These are phyloP conservation scores for Ampelocalamus luodianensis DNA, from an alignment of 176 grass and related monocot species.

Conservation along the genomic window DNA sequence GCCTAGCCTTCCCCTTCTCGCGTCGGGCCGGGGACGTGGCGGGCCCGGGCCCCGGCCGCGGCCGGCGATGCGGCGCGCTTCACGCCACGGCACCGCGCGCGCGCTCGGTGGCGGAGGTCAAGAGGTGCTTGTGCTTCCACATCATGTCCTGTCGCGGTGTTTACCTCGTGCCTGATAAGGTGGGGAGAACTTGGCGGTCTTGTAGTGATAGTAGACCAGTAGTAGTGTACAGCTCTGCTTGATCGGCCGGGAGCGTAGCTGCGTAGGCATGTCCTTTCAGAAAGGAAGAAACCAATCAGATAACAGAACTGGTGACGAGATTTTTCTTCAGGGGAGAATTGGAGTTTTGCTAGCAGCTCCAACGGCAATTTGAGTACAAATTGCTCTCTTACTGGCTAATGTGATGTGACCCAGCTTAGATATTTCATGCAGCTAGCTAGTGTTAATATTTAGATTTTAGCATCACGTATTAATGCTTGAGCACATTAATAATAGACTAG, in stretches of 20 bases:
- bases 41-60: background rate
- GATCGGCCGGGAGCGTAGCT: background rate
- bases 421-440: too few species aligned
- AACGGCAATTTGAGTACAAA: background rate
- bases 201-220: background rate
- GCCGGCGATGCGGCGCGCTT: conserved; percentile 42
- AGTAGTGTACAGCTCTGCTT: background rate
- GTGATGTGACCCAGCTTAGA: background rate
- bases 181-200: background rate
- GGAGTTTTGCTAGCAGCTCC: background rate
- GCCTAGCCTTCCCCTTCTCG: background rate
- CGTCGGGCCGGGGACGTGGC: background rate
- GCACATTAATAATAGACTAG: background rate
- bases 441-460: background rate
- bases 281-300: background rate
- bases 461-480: background rate
- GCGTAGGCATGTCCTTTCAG: background rate
- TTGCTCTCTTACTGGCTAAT: background rate
- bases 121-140: background rate
- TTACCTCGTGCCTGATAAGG: conserved; percentile 35
- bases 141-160: background rate
- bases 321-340: background rate
- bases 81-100: conserved; percentile 19
- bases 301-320: background rate
- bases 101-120: background rate